A percentile compares a stretch with the other conserved stretches of the same genome.
phyloP scores from a whole-genome alignment of 2,329 filamentous ascomycete genomes.

The Ascochyta koolunga region DNA sequence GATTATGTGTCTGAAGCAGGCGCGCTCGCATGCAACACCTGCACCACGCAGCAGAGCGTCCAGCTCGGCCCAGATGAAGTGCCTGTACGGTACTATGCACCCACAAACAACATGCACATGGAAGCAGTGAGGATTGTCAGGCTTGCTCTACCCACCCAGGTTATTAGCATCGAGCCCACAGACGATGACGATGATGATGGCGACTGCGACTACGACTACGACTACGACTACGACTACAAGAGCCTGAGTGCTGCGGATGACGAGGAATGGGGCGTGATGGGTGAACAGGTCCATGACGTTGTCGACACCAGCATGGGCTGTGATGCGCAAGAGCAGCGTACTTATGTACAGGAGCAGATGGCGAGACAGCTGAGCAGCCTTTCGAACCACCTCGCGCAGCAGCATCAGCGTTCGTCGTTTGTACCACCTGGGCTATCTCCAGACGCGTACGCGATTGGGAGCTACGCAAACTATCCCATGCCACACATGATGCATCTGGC shows the following conservation, averaged over 20 bases:
- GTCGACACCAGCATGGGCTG: neutral
- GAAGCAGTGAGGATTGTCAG: neutral
- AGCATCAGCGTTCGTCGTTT: neutral
- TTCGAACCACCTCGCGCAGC: neutral
- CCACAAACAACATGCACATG: conserved; percentile 5
- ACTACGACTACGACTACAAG: conserved; percentile 8
- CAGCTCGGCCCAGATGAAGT: conserved; percentile 9
- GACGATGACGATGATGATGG: neutral
- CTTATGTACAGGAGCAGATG: neutral
- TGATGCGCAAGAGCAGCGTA: neutral
- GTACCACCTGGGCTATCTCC: neutral
- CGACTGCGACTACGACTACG: neutral
- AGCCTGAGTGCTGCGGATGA: conserved; percentile 10
- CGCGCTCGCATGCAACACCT: conserved; percentile 2
- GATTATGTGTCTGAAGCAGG: neutral
- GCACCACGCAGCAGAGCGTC: neutral
- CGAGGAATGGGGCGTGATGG: neutral
- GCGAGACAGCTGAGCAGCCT: neutral
- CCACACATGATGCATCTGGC: neutral
- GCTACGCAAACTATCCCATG: neutral
- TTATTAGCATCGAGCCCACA: neutral
- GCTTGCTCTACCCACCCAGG: neutral
- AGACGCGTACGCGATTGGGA: neutral
- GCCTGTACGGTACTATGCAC: conserved; percentile 9
- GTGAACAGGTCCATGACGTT: neutral